Evolutionary conservation across 257 asterid species (phyloP), one percentile per base, ranked within the genome.

Genomic region (Gardenia jasminoides): DNA sequence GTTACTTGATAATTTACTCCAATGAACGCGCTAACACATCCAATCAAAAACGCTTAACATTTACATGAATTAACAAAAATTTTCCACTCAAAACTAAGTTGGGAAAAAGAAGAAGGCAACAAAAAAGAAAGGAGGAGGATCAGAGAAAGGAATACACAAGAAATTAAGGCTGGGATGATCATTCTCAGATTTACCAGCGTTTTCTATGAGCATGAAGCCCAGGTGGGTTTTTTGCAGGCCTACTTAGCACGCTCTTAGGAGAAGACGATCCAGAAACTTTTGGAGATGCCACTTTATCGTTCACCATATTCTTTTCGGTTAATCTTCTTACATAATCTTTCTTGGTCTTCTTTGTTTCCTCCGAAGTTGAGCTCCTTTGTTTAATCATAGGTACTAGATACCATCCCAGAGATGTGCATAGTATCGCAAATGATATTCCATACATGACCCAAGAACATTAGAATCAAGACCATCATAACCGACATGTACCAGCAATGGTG

Each of bases 331-430:
- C 44, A 61, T 80, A 80, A 31, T 85, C 86, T 62, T 85, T 87
- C 83, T 17, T 80, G 67, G 71, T 76, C 26, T 77, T 74, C 31
- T 48, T 76, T 31, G 72, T 72, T 39, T 73, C 64, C 1, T 76
- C 72, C 72, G 62, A 76, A 17, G 31, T 26, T 6, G 68, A 43
- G 9, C 46, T 43, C 64, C 64, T 30, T 64, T 76, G 72, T 31
- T 81, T 70, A 7, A 79, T 80, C 52, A 54, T 39, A 50, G 92
- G 93, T 17, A 87, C 72, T 46, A 83, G 62, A 67, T 89, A 92
- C 92, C 93, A 92, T 20, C 85, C 81, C 47, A 90, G 75, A 22
- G 91, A 82, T 4, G 97, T 82, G 76, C 95, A 89, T 3, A 88
- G 2, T 67, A 90, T 87, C 3, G 96, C 92, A 31, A 92, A 87